Base-by-base conservation (phyloP, 2,329 filamentous ascomycete genomes). In the Geosmithia putterillii region DNA sequence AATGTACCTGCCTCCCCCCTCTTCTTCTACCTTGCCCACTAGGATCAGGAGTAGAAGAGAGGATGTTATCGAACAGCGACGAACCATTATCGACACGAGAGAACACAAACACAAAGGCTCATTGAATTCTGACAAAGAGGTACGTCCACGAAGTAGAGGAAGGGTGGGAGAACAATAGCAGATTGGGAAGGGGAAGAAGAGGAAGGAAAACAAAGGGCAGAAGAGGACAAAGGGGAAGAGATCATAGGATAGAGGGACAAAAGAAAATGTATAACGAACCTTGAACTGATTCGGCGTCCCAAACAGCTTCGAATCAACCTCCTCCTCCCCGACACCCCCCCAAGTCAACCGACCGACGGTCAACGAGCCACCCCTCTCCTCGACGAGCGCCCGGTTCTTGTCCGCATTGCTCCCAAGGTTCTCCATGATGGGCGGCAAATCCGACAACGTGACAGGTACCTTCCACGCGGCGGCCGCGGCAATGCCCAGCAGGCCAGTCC, bases 401-500 rank as follows among this genome's bases (percentile, higher is more conserved):
- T 71, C 65, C 1, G 80, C 73, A 52, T 96, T 98, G 51, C 75
- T 70, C n/a, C 70, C 63, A 4, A 96, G 71, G 50, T 96, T 96
- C 0, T 80, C 70, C 40, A 90, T 73, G 52, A 96, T 95, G n/a
- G 73, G 73, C 0, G 85, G 82, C 22, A 96, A 66, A 57, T 96
- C 92, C 32, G 86, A 95, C 42, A 95, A 68, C 9, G 83, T 65
- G 4, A 94, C 82, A 17, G 73, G 64, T 1, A 73, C 71, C 38
- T 68, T 66, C 67, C 84, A 83, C 20, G 86, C 67, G 14, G 77
- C 79, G 7, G 88, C 86, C 20, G 89, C 86, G 2, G 89, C 83
- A 38, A 96, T 68, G 0, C 92, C 92, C 9, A 95, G 75, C n/a
- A 98, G 72, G 0, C 90, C 90, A 0, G 90, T 96, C 0, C 92